phyloP scores from a whole-genome alignment of 371 early-diverging fungal species.

The Nosema muscidifuracis region DNA sequence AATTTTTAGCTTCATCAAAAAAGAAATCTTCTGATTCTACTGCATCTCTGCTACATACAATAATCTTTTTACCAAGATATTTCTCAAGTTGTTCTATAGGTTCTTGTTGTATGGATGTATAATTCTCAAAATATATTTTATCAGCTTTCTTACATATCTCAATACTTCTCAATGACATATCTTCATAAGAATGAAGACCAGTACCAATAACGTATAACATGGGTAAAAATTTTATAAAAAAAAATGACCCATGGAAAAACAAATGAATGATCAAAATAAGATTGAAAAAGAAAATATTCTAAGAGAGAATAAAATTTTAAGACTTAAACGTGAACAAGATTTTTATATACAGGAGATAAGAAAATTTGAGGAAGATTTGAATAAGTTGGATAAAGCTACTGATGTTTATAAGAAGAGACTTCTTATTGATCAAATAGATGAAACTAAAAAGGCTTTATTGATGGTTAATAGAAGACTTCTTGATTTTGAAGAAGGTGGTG shows the following conservation, averaged over 20 bases:
- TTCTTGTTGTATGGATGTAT: slow-evolving; percentile 77
- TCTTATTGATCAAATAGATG: not conserved
- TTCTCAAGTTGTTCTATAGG: slow-evolving; percentile 66
- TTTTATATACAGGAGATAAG: not conserved
- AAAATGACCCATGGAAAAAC: not conserved
- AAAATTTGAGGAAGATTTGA: not conserved
- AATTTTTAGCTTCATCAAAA: slow-evolving; percentile 72
- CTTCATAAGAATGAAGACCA: slow-evolving; percentile 84
- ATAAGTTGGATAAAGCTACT: not conserved
- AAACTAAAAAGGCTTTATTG: not conserved
- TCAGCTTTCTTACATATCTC: slow-evolving; percentile 77
- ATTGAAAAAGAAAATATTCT: not conserved
- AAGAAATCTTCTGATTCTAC: slow-evolving; percentile 86
- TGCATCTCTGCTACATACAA: slow-evolving; percentile 83
- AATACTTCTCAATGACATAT: slow-evolving; percentile 64
- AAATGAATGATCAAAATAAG: too few species aligned
- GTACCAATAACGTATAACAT: slow-evolving; percentile 86
- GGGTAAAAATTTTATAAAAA: slow-evolving; percentile 27
- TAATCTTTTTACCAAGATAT: slow-evolving; percentile 74
- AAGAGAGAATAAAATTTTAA: not conserved
- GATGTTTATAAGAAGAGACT: not conserved
- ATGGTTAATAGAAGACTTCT: not conserved
- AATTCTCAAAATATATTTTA: slow-evolving; percentile 89
- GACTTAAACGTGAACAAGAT: not conserved
- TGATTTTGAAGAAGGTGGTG: not conserved